Evolutionary conservation across 1,139 yeast species (phyloP), one percentile per base, ranked within the genome.

Genomic region (Meyerozyma smithsonii): DNA sequence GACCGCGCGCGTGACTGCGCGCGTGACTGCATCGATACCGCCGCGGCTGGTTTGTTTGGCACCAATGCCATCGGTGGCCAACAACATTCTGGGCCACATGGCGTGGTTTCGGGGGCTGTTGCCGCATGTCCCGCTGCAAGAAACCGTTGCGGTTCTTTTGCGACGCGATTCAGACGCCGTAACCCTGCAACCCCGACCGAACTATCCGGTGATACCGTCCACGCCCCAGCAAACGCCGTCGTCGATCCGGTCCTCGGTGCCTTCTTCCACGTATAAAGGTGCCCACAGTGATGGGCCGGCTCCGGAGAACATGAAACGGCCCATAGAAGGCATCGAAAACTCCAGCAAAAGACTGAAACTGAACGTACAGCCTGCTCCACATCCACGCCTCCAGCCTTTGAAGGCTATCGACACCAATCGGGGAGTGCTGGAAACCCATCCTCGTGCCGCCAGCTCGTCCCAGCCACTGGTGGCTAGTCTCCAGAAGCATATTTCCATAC

Each of bases 71-170:
- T 15, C 34, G 20, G 20, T 30, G 34, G 34, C 45, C 21, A 45
- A 45, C 42, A 46, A 46, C 41, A 24, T 46, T 26, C 40, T 38
- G 39, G 45, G 21, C 8, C 49, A 46, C 12, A 37, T 40, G 36
- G 43, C 39, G 12, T 46, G 49, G 49, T 32, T 45, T 38, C 37
- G 42, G 43, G 35, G 32, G 2, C 41, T 38, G 28, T 25, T 23
- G 25, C 48, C 49, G 1, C 38, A 46, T 20, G 32, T 45, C 18
- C 49, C 49, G 4, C 8, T 34, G 3, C 36, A 32, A 6, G 35
- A 26, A 10, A 24, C 42, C 8, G 30, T 44, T 20, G 41, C 37
- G 8, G 37, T 39, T 12, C 39, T 38, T 23, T 37, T 45, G 16
- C 41, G 44, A 36, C 32, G 25, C 16, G 42, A 37, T 26, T 38